These are phyloP conservation scores for Cylindrodendrum hubeiense DNA, from an alignment of 2,329 filamentous ascomycete genomes.

Conservation along the genomic window DNA sequence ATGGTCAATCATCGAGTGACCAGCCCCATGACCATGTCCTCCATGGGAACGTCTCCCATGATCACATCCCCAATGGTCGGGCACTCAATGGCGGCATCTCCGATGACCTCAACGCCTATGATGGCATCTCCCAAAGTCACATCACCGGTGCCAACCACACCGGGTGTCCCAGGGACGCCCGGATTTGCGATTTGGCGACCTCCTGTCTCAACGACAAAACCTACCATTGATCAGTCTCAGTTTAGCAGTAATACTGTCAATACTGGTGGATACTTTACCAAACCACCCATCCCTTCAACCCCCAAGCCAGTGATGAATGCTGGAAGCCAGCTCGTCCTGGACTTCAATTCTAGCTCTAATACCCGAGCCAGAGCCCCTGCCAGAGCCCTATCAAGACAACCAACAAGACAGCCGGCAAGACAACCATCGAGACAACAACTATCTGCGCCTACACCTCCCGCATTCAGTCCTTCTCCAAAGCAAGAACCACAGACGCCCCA, in stretches of 20 bases:
- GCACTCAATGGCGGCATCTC: conserved; percentile 37
- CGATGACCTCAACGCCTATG: conserved; percentile 41
- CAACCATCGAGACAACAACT: conserved; percentile 40
- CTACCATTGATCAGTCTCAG: conserved; percentile 37
- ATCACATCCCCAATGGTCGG: conserved; percentile 33
- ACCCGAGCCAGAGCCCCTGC: conserved; percentile 51
- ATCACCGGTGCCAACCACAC: conserved; percentile 31
- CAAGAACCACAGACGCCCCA: conserved; percentile 48
- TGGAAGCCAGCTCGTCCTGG: conserved; percentile 52
- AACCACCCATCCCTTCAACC: conserved; percentile 54
- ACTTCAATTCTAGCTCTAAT: conserved; percentile 49
- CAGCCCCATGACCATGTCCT: conserved; percentile 41
- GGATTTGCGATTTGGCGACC: conserved; percentile 55
- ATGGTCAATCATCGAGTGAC: conserved; percentile 46
- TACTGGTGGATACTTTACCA: conserved; percentile 47
- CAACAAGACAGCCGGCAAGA: conserved; percentile 39
- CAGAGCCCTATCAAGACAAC: conserved; percentile 48
- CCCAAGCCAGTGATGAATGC: conserved; percentile 53
- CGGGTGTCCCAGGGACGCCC: conserved; percentile 48
- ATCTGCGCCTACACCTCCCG: conserved; percentile 31
- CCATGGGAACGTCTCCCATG: conserved; percentile 33
- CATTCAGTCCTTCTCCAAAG: conserved; percentile 45
- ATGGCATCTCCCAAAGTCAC: conserved; percentile 37
- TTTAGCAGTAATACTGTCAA: conserved; percentile 34
- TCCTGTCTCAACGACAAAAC: conserved; percentile 46